A percentile compares a stretch with the other conserved stretches of the same genome.
phyloP scores from a whole-genome alignment of 106 monocot species.

The Triglochin maritima region DNA sequence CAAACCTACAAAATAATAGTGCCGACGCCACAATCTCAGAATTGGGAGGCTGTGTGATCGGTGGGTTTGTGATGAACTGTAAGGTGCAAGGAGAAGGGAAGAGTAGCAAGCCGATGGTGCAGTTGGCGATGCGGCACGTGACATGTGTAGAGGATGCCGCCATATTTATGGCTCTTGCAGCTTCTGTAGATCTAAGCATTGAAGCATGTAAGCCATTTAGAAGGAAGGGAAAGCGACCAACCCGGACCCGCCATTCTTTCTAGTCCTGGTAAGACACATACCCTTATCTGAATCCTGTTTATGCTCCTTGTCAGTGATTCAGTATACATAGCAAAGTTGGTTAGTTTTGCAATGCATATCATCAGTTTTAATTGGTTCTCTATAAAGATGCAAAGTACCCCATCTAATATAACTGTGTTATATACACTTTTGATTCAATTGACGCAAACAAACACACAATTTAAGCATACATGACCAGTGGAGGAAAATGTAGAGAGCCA shows the following conservation, averaged over 20 bases:
- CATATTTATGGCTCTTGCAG: slow-evolving; percentile 77
- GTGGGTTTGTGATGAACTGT: slow-evolving; percentile 80
- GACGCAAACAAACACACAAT: too few species aligned
- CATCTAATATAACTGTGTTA: too few species aligned
- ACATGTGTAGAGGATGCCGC: slow-evolving; percentile 84
- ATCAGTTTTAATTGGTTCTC: too few species aligned
- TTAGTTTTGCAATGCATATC: too few species aligned
- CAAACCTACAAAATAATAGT: neutral
- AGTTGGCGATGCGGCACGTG: slow-evolving; percentile 62
- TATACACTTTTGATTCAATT: too few species aligned
- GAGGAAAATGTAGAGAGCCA: too few species aligned
- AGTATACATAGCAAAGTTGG: too few species aligned
- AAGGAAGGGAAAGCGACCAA: slow-evolving; percentile 32
- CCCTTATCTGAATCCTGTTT: neutral
- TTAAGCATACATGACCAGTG: too few species aligned
- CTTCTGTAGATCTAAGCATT: slow-evolving; percentile 82
- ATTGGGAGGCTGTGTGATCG: slow-evolving; percentile 1
- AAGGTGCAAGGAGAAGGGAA: slow-evolving; percentile 64
- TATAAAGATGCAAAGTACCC: too few species aligned
- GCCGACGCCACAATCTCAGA: neutral
- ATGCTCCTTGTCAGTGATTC: neutral
- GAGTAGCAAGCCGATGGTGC: slow-evolving; percentile 64
- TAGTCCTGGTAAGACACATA: neutral
- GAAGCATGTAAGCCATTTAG: slow-evolving; percentile 72
- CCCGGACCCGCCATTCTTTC: slow-evolving; percentile 12